A percentile compares a stretch with the other conserved stretches of the same genome.
These are phyloP conservation scores for Grosmannia serpens DNA, from an alignment of 2,329 filamentous ascomycete species.

Conservation along the genomic window DNA sequence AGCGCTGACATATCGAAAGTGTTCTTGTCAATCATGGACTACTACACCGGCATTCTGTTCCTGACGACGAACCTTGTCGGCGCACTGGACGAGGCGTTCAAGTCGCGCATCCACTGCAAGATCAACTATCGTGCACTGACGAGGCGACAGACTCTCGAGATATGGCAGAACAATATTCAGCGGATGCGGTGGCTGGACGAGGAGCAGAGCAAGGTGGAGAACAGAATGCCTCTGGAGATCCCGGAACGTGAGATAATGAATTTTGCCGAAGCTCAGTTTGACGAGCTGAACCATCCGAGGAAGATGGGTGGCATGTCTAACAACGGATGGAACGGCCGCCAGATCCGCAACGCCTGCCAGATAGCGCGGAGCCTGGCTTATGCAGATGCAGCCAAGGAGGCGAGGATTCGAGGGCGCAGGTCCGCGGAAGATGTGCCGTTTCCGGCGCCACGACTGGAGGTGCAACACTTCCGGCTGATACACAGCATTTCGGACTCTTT, in stretches of 20 bases:
- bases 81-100: slow-evolving; percentile 36
- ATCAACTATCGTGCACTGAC: slow-evolving; percentile 25
- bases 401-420: background rate
- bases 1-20: slow-evolving; percentile 16
- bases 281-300: background rate
- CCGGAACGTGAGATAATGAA: slow-evolving; percentile 1
- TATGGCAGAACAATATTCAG: slow-evolving; percentile 11
- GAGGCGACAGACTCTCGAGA: slow-evolving; percentile 8
- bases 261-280: slow-evolving; percentile 6
- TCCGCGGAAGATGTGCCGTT: background rate
- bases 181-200: slow-evolving; percentile 8
- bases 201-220: background rate
- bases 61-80: slow-evolving; percentile 40
- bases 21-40: slow-evolving; percentile 34
- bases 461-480: slow-evolving; percentile 1
- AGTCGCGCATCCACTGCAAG: slow-evolving; percentile 34
- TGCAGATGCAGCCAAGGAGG: slow-evolving; percentile 1
- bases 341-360: slow-evolving; percentile 28
- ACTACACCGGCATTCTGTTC: slow-evolving; percentile 35
- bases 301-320: background rate
- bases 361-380: slow-evolving; percentile 11
- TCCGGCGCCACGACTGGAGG: background rate
- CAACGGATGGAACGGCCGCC: slow-evolving; percentile 16
- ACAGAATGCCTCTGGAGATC: background rate
- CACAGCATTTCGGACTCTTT: background rate